phyloP scores from a whole-genome alignment of 83 land plant species.

The Thuja plicata region DNA sequence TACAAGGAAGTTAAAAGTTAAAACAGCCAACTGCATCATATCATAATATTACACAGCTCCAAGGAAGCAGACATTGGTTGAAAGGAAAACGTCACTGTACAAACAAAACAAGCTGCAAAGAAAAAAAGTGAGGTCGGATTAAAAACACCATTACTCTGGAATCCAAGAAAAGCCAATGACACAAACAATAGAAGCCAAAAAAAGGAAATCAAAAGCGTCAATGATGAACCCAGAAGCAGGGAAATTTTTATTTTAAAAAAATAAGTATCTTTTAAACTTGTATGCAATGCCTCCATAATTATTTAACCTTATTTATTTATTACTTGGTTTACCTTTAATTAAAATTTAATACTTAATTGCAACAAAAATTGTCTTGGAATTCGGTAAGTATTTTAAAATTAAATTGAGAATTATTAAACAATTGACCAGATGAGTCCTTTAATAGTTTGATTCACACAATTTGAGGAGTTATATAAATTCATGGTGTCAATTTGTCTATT shows the following conservation, averaged over 20 bases:
- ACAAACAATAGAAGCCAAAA: background rate
- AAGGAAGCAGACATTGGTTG: background rate
- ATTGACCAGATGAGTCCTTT: no score
- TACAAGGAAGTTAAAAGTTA: background rate
- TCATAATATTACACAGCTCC: background rate
- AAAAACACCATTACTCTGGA: background rate
- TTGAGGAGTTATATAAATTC: no score
- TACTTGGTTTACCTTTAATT: no score
- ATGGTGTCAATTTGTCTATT: no score
- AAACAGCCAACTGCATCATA: background rate
- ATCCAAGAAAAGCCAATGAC: background rate
- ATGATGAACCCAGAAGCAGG: background rate
- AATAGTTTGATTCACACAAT: no score
- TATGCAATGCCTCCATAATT: background rate
- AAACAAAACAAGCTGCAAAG: background rate
- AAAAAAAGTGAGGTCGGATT: background rate
- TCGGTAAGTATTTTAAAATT: no score
- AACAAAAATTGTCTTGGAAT: no score
- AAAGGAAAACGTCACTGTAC: background rate
- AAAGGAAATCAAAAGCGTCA: background rate
- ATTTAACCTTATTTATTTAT: no score
- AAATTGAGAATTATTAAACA: no score
- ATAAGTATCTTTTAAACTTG: background rate
- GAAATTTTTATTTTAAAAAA: background rate
- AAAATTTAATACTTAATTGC: no score